Conservation (phyloP, 768 basidiomycete species). For the Boletus pseudopeckii region DNA sequence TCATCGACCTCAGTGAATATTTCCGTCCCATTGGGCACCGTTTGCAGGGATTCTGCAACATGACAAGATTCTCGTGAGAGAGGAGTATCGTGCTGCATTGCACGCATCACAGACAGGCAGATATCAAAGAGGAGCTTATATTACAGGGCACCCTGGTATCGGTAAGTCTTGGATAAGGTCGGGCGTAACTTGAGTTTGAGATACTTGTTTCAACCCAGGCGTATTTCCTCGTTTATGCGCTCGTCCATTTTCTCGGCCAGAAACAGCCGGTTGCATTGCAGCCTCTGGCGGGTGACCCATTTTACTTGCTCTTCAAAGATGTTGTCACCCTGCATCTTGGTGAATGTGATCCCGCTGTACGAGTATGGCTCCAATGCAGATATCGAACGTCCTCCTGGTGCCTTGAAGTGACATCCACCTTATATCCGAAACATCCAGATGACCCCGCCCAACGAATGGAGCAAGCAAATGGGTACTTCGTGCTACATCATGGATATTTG, state of each 20-base stretch:
- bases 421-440: not conserved
- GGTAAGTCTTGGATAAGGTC: not conserved
- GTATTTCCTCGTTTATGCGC: not conserved
- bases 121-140: not conserved
- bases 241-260: not conserved
- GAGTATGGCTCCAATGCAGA: not conserved
- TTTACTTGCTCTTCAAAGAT: not conserved
- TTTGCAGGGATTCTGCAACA: too few species aligned
- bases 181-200: not conserved
- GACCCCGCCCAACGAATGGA: not conserved
- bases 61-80: not conserved
- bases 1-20: not conserved
- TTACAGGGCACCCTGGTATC: not conserved
- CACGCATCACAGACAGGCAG: too few species aligned
- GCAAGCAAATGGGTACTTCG: too few species aligned
- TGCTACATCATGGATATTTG: too few species aligned
- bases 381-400: not conserved
- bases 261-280: not conserved
- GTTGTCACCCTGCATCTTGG: too few species aligned
- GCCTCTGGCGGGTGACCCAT: not conserved
- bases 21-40: not conserved
- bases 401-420: not conserved
- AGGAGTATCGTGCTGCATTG: not conserved
- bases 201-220: too few species aligned
- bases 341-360: not conserved